These are phyloP conservation scores for Venturia aucupariae DNA, from an alignment of 2,329 filamentous ascomycete species.

Conservation along the genomic window DNA sequence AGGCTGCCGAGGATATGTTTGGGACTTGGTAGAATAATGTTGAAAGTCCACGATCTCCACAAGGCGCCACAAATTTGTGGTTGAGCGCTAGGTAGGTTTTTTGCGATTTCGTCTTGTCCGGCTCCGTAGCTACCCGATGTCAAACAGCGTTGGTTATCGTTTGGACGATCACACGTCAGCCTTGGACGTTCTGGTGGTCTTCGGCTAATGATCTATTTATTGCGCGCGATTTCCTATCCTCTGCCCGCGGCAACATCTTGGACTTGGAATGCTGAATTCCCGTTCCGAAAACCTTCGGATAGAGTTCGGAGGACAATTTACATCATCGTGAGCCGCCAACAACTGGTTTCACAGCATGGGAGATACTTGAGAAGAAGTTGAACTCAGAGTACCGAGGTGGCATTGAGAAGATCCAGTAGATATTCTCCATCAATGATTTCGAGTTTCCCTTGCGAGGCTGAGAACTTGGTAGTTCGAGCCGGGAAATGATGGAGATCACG, in stretches of 20 bases:
- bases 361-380: neutral
- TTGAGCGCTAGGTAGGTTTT: neutral
- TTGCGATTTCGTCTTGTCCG: slow-evolving; percentile 2
- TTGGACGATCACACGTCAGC: neutral
- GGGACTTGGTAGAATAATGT: neutral
- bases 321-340: neutral
- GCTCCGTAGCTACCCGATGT: neutral
- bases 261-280: neutral
- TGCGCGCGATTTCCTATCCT: neutral
- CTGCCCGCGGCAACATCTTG: neutral
- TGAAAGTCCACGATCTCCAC: slow-evolving; percentile 2
- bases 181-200: neutral
- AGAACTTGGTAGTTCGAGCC: too few relatives aligned
- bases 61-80: neutral
- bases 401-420: too few relatives aligned
- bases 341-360: neutral
- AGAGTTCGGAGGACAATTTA: slow-evolving; percentile 4
- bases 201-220: neutral
- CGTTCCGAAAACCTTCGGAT: neutral
- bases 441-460: too few relatives aligned
- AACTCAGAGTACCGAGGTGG: neutral
- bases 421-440: too few relatives aligned
- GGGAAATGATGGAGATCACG: too few relatives aligned
- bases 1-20: neutral
- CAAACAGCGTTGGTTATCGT: neutral